Evolutionary conservation across 2,329 filamentous ascomycete species (phyloP).

Genomic region (Podosphaera xanthii): DNA sequence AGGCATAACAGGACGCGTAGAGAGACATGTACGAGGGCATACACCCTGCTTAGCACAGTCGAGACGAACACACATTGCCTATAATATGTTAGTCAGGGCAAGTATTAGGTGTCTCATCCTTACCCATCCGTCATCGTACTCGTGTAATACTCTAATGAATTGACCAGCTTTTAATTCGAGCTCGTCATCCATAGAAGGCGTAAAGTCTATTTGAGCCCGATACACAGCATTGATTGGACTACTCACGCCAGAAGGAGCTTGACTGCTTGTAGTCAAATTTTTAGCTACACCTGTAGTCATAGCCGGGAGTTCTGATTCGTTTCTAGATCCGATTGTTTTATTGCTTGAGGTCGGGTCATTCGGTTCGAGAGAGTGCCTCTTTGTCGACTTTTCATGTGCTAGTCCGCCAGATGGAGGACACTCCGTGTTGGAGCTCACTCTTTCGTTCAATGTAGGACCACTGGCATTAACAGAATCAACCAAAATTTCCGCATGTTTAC

Average conservation of each 20-base stretch:
- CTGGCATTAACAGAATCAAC: slow-evolving; percentile 20
- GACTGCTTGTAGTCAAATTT: slow-evolving; percentile 21
- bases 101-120: slow-evolving; percentile 17
- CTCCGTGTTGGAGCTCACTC: slow-evolving; percentile 18
- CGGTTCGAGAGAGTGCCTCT: slow-evolving; percentile 15
- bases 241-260: slow-evolving; percentile 29
- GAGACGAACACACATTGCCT: slow-evolving; percentile 78
- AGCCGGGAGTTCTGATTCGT: background rate
- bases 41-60: slow-evolving; percentile 86
- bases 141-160: slow-evolving; percentile 71
- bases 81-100: slow-evolving; percentile 14
- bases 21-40: slow-evolving; percentile 79
- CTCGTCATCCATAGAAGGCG: slow-evolving; percentile 80
- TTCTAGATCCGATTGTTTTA: background rate
- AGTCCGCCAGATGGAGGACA: slow-evolving; percentile 2
- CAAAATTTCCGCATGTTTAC: slow-evolving; percentile 28
- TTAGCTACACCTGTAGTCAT: slow-evolving; percentile 15
- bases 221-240: slow-evolving; percentile 44
- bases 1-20: slow-evolving; percentile 56
- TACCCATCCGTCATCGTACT: slow-evolving; percentile 98
- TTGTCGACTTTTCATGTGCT: slow-evolving; percentile 27
- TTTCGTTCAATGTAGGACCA: slow-evolving; percentile 21
- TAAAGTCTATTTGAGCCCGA: slow-evolving; percentile 85
- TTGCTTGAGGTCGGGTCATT: background rate
- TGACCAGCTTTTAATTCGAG: slow-evolving; percentile 61